Percentiles rank a stretch among this genome's conserved stretches.
Conservation (phyloP, 2,329 filamentous ascomycete genomes). For the Elsinoe batatas region DNA sequence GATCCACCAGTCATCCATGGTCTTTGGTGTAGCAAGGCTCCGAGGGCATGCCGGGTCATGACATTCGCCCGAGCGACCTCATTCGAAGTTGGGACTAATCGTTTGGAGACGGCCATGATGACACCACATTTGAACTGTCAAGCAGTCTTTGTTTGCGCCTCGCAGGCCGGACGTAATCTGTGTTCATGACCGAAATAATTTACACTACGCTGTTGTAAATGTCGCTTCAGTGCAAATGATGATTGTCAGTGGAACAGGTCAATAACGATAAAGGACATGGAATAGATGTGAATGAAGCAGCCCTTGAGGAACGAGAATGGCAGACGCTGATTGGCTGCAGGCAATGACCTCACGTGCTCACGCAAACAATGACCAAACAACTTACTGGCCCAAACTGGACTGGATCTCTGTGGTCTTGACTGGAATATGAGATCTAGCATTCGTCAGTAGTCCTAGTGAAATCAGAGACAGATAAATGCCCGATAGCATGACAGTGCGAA, state of each 20-base stretch:
- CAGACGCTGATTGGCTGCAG: background rate
- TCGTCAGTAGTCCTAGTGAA: too few relatives aligned
- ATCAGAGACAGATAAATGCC: too few relatives aligned
- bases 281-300: background rate
- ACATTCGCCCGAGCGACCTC: background rate
- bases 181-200: too few relatives aligned
- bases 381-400: too few relatives aligned
- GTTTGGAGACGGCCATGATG: background rate
- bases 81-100: background rate
- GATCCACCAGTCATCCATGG: constrained; percentile 1
- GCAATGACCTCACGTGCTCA: background rate
- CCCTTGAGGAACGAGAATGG: background rate
- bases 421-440: too few relatives aligned
- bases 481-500: too few relatives aligned
- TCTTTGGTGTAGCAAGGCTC: background rate
- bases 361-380: too few relatives aligned
- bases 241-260: background rate
- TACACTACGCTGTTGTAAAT: background rate
- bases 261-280: too few relatives aligned
- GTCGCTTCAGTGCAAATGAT: background rate
- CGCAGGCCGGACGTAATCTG: too few relatives aligned
- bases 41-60: background rate
- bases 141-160: too few relatives aligned
- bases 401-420: too few relatives aligned
- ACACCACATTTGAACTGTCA: background rate